A percentile compares a stretch with the other conserved stretches of the same genome.
These are phyloP conservation scores for Dendrocalamus latiflorus DNA, from an alignment of 202 grass and related monocot genomes.

Conservation along the genomic window DNA sequence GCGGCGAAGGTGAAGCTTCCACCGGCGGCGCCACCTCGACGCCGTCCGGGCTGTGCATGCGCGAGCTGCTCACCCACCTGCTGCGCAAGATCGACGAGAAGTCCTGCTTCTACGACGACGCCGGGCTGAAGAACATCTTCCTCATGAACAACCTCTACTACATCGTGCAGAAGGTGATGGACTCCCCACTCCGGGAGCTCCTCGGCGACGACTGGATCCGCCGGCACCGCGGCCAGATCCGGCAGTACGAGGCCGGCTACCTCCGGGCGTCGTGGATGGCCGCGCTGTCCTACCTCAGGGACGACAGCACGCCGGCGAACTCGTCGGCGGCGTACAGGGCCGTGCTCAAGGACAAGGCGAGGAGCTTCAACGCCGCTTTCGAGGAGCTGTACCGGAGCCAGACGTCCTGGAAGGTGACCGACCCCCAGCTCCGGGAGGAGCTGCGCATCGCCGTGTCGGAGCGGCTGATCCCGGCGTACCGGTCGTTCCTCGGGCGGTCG, in stretches of 20 bases:
- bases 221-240: slow-evolving; percentile 42
- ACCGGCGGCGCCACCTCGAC: slow-evolving; percentile 6
- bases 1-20: not conserved
- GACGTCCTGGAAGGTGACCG: slow-evolving; percentile 60
- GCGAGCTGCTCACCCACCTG: slow-evolving; percentile 44
- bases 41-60: slow-evolving; percentile 41
- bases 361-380: slow-evolving; percentile 57
- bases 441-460: slow-evolving; percentile 64
- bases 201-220: slow-evolving; percentile 69
- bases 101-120: slow-evolving; percentile 59
- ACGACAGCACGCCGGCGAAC: slow-evolving; percentile 24
- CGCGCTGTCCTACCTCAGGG: slow-evolving; percentile 39
- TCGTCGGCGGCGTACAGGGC: not conserved
- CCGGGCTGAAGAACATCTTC: slow-evolving; percentile 62
- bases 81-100: slow-evolving; percentile 56
- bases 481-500: slow-evolving; percentile 45
- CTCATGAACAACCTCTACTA: slow-evolving; percentile 83
- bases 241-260: slow-evolving; percentile 53
- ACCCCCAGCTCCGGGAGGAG: slow-evolving; percentile 61
- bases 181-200: slow-evolving; percentile 31
- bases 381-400: slow-evolving; percentile 67
- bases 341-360: slow-evolving; percentile 41
- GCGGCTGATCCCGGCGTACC: slow-evolving; percentile 61
- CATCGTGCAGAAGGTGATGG: slow-evolving; percentile 59
- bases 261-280: slow-evolving; percentile 59